Base-by-base conservation (phyloP, 495 filamentous ascomycete genomes). In the Hypoxylon intermedium region DNA sequence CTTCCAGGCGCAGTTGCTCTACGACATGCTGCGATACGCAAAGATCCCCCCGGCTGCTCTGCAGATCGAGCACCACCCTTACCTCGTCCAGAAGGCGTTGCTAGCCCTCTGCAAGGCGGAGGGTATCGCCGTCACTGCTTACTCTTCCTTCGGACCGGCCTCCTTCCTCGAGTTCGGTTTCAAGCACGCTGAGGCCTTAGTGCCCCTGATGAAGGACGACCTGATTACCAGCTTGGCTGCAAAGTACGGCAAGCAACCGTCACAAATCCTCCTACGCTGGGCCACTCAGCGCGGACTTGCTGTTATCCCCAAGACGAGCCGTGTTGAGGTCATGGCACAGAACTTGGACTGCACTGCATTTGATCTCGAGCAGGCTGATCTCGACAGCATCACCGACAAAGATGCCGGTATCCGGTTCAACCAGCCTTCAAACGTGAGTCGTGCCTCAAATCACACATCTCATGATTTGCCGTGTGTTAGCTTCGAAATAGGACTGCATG, bases 1-100 rank as follows among this genome's bases (percentile, higher is more conserved):
- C 82, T 96, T 94, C 87, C 87, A 87, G 71, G 86, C 85, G 37
- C 82, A 89, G 70, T 79, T 95, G 54, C 72, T 98, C 67, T 85
- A 93, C 73, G 93, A 97, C 73, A 77, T 96, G 60, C 82, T 96
- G 64, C 85, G 90, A 45, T 94, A 95, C 75, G 91, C 91, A 34
- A 85, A 83, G 59, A 83, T 92, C 72, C 82, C 78, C 30, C 92
- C 91, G 9, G 85, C 90, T 15, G 88, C 88, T 34, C 87, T 97
- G 31, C 93, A 98, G 82, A 89, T 98, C 77, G 93, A 97, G 82
- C 93, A 96, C 79, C 93, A 98, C 81, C 93, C 93, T n/a, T 97
- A 92, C 85, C 85, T 97, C 55, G 86, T 87, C 34, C 93, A 97
- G 82, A 77, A 77, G 60, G 83, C 85, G 26, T 84, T 97, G 38